Evolutionary conservation across 139 green algal genomes (phyloP).

Genomic region (Auxenochlorella protothecoides): DNA sequence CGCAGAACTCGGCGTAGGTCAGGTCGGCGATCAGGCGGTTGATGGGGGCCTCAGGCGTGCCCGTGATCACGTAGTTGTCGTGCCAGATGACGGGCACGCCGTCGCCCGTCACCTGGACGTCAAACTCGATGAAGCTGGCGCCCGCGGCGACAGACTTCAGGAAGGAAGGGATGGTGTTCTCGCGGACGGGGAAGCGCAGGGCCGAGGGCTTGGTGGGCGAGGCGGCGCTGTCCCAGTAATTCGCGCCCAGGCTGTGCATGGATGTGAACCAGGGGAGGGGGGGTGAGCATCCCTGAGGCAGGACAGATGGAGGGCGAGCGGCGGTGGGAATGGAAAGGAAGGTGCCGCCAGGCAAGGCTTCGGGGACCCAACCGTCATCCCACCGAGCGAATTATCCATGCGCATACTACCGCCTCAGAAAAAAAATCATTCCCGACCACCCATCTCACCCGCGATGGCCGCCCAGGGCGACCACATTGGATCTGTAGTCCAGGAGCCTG

Average conservation of each 20-base stretch:
- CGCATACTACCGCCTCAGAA: background rate
- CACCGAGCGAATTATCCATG: background rate
- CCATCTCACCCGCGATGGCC: background rate
- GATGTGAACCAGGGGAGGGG: background rate
- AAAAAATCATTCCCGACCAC: background rate
- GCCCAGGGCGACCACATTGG: background rate
- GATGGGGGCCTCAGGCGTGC: constrained; percentile 25
- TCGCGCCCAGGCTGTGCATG: background rate
- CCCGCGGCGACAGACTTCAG: constrained; percentile 40
- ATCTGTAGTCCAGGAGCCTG: no score
- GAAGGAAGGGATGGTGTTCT: constrained; percentile 76
- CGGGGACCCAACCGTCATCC: no score
- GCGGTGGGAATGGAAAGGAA: no score
- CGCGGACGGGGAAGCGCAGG: constrained; percentile 34
- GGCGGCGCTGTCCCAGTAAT: background rate
- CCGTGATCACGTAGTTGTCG: constrained; percentile 55
- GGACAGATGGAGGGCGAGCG: no score
- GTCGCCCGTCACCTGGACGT: constrained; percentile 70
- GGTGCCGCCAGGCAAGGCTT: no score
- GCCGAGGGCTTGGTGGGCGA: background rate
- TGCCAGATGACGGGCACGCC: constrained; percentile 71
- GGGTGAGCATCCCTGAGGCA: background rate
- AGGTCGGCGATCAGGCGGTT: constrained; percentile 42
- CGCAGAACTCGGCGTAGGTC: constrained; percentile 47
- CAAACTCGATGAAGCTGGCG: constrained; percentile 77